These are phyloP conservation scores for Colletotrichum sidae DNA, from an alignment of 2,329 filamentous ascomycete genomes.

Conservation along the genomic window DNA sequence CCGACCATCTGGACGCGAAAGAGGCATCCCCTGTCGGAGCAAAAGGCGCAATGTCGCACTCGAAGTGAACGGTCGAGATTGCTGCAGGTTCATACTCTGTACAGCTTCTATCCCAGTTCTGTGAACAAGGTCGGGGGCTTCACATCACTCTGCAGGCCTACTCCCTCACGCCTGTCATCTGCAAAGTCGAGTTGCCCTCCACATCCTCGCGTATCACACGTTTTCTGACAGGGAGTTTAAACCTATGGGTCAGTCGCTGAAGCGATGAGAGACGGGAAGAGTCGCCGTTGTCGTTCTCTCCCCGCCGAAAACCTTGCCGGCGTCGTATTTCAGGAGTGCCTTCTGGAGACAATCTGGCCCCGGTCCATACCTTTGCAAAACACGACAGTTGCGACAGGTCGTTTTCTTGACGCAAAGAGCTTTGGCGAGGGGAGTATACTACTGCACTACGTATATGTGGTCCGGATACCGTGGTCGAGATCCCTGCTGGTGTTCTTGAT, in stretches of 20 bases:
- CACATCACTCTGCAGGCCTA: not conserved
- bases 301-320: constrained; percentile 8
- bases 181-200: not conserved
- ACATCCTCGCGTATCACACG: not conserved
- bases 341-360: constrained; percentile 5
- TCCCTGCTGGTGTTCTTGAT: not conserved
- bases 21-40: constrained; percentile 20
- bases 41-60: constrained; percentile 9
- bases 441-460: too few relatives aligned
- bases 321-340: constrained; percentile 29
- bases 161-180: constrained; percentile 14
- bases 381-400: constrained; percentile 16
- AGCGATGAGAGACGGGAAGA: too few relatives aligned
- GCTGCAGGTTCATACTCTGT: constrained; percentile 23
- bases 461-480: not conserved
- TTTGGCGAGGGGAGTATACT: too few relatives aligned
- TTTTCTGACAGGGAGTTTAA: too few relatives aligned
- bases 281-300: too few relatives aligned
- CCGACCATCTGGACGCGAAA: constrained; percentile 24
- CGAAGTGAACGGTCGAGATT: constrained; percentile 13
- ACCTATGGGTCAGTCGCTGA: too few relatives aligned
- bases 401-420: not conserved
- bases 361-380: constrained; percentile 18
- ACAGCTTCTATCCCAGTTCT: not conserved
- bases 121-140: not conserved